Conservation (phyloP, 164 flowering plant species). For the Chloranthus sessilifolius region DNA sequence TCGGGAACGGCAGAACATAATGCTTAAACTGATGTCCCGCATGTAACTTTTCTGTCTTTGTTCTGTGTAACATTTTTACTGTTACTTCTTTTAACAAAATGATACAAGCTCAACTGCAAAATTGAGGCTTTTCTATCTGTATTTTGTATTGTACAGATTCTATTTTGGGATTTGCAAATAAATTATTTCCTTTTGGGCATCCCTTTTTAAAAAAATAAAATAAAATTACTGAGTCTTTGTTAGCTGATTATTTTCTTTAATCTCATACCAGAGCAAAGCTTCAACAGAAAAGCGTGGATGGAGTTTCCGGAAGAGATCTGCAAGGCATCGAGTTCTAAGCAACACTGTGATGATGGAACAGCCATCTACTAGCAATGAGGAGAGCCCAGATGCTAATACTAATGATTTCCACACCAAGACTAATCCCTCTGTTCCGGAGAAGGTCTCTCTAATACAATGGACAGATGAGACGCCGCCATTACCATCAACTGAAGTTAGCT, state of each 20-base stretch:
- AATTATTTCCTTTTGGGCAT: neutral
- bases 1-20: no score
- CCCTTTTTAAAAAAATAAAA: no score
- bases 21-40: no score
- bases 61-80: no score
- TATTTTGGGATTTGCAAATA: no score
- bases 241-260: neutral
- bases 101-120: no score
- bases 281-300: conserved; percentile 71
- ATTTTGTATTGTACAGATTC: no score
- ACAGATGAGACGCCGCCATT: conserved; percentile 40
- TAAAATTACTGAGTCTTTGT: neutral
- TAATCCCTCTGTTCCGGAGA: conserved; percentile 37
- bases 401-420: conserved; percentile 26
- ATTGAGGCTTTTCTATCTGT: no score
- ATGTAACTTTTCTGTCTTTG: no score
- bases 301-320: conserved; percentile 90
- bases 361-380: conserved; percentile 40
- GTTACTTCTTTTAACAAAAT: no score
- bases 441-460: conserved; percentile 30
- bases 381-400: conserved; percentile 37
- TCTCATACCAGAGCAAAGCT: conserved; percentile 42
- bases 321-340: conserved; percentile 74
- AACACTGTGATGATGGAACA: conserved; percentile 54
- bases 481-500: conserved; percentile 4